phyloP scores from a whole-genome alignment of 768 basidiomycete genomes.

The Lactarius sp. region DNA sequence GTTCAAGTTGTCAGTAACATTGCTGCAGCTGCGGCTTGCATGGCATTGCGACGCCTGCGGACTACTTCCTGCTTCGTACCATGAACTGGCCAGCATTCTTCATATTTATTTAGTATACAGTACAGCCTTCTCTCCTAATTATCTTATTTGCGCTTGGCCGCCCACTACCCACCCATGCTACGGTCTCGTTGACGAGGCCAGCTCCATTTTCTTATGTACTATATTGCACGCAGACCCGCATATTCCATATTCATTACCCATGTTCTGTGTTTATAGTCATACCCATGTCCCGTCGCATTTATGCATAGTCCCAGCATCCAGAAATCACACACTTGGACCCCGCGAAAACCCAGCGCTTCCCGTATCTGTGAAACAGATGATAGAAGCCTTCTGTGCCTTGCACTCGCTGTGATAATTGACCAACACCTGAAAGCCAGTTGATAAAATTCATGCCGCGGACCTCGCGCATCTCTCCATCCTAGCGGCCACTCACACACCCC shows the following conservation, averaged over 20 bases:
- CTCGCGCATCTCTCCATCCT: conserved; percentile 2
- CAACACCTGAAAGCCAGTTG: not conserved
- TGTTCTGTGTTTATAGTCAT: not conserved
- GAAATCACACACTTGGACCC: not conserved
- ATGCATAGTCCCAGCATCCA: not conserved
- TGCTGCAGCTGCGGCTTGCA: not conserved
- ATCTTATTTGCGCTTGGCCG: not conserved
- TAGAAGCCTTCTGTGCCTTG: conserved; percentile 2
- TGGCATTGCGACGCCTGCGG: not conserved
- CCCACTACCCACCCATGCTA: not conserved
- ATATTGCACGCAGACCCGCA: not conserved
- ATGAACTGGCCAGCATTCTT: not conserved
- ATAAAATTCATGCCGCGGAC: conserved; percentile 14
- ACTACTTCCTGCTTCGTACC: not conserved
- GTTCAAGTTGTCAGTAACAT: conserved; percentile 6
- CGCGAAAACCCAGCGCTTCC: conserved; percentile 19
- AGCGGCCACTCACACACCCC: not conserved
- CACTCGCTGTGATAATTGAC: not conserved
- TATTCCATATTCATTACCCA: not conserved
- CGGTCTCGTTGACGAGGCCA: not conserved
- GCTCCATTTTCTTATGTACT: not conserved
- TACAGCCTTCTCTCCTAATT: not conserved
- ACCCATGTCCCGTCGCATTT: not conserved
- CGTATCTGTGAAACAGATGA: not conserved
- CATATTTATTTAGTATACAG: not conserved